Evolutionary conservation across 2,329 filamentous ascomycete genomes (phyloP).

Genomic region (Botryotinia calthae): DNA sequence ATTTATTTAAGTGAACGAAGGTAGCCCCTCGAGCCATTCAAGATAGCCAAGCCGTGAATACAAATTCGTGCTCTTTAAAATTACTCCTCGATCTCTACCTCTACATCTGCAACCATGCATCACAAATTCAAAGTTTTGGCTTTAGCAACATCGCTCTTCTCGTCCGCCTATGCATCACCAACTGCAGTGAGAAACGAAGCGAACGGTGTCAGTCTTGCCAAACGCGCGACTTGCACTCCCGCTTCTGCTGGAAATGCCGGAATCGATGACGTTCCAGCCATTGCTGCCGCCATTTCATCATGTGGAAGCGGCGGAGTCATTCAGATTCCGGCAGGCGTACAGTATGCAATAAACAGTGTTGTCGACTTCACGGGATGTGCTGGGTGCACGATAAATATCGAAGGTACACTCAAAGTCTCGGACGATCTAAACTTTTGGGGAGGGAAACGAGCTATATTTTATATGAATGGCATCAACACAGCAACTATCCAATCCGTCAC

Average conservation of each 20-base stretch:
- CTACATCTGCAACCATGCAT: neutral
- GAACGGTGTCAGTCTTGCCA: constrained; percentile 19
- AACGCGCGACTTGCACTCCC: constrained; percentile 31
- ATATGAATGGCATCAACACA: constrained; percentile 41
- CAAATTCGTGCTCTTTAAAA: neutral
- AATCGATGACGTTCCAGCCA: constrained; percentile 46
- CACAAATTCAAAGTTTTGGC: neutral
- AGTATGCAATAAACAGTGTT: constrained; percentile 45
- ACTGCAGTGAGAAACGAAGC: neutral
- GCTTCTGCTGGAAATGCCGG: constrained; percentile 27
- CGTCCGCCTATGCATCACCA: neutral
- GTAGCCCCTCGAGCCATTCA: neutral
- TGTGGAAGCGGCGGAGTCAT: constrained; percentile 46
- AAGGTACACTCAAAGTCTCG: constrained; percentile 45
- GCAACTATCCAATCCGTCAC: constrained; percentile 44
- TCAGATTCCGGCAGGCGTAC: constrained; percentile 43
- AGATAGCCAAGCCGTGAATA: neutral
- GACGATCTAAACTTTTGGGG: constrained; percentile 45
- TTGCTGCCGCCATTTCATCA: constrained; percentile 42
- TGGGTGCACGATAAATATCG: constrained; percentile 47
- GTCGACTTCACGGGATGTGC: constrained; percentile 44
- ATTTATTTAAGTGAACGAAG: neutral
- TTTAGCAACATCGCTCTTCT: constrained; percentile 1
- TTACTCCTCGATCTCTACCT: neutral
- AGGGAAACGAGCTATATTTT: constrained; percentile 43